A percentile compares a stretch with the other conserved stretches of the same genome.
Conservation (phyloP, 192 early-diverging fungal species). For the Bifiguratus adelaidae region DNA sequence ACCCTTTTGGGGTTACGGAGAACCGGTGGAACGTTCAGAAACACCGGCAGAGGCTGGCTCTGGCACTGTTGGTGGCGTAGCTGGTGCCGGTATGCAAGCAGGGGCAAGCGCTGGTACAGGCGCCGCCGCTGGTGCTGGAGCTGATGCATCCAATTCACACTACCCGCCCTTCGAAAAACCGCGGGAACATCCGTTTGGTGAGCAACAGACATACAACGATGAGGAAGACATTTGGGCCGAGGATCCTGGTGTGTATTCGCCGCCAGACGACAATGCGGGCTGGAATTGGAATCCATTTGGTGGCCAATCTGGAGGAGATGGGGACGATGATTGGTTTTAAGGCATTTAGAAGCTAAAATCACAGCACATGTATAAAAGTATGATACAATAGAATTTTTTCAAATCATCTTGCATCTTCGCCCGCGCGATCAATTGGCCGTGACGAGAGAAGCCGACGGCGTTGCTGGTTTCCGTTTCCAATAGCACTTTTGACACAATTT, state of each 20-base stretch:
- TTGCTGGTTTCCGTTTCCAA: too few species aligned
- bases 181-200: not conserved
- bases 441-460: too few species aligned
- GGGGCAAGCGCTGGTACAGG: constrained; percentile 9
- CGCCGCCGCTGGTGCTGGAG: not conserved
- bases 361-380: too few species aligned
- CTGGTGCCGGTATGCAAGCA: constrained; percentile 5
- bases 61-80: constrained; percentile 12
- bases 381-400: too few species aligned
- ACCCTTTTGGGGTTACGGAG: constrained; percentile 24
- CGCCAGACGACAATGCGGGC: not conserved
- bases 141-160: not conserved
- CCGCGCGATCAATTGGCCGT: too few species aligned
- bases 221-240: constrained; percentile 30
- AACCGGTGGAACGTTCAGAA: constrained; percentile 8
- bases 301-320: not conserved
- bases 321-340: constrained; percentile 3
- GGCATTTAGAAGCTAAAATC: too few species aligned
- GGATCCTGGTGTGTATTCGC: constrained; percentile 6
- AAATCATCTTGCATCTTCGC: too few species aligned
- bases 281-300: not conserved
- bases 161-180: constrained; percentile 5
- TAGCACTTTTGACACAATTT: constrained; percentile 2
- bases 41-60: constrained; percentile 7
- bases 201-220: constrained; percentile 11